phyloP scores from a whole-genome alignment of 176 grass and related monocot species.

The Aegilops longissima region DNA sequence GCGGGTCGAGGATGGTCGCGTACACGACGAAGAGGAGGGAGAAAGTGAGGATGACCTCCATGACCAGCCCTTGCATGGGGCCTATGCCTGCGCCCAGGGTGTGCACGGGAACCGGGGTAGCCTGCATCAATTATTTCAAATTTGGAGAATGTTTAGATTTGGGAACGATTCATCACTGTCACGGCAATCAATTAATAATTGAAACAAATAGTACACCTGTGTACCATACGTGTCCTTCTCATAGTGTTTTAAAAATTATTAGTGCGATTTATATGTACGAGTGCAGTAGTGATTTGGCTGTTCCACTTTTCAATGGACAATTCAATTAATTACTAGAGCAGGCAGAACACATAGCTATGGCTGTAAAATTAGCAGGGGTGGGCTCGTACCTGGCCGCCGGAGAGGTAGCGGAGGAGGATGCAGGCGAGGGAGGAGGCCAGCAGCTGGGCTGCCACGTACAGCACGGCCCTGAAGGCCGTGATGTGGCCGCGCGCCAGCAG shows the following conservation, averaged over 20 bases:
- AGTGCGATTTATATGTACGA: too few species aligned
- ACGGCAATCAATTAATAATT: too few species aligned
- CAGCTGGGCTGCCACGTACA: slow-evolving; percentile 83
- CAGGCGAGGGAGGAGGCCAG: slow-evolving; percentile 61
- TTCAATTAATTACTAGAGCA: background rate
- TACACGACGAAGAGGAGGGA: slow-evolving; percentile 90
- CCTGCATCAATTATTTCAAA: slow-evolving; percentile 39
- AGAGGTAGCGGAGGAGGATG: slow-evolving; percentile 56
- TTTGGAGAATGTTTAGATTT: background rate
- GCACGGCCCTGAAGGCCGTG: slow-evolving; percentile 46
- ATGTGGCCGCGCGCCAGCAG: slow-evolving; percentile 81
- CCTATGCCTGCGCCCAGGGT: slow-evolving; percentile 51
- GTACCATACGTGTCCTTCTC: too few species aligned
- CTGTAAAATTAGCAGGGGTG: background rate
- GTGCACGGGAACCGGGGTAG: slow-evolving; percentile 38
- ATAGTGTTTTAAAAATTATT: too few species aligned
- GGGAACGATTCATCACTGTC: too few species aligned
- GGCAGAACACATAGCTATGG: background rate
- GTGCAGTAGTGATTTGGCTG: too few species aligned
- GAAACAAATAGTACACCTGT: too few species aligned
- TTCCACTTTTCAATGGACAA: background rate
- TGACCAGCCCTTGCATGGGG: slow-evolving; percentile 71
- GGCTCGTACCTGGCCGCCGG: slow-evolving; percentile 46
- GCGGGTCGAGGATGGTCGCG: slow-evolving; percentile 59
- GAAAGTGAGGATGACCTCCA: slow-evolving; percentile 93